A percentile compares a stretch with the other conserved stretches of the same genome.
These are phyloP conservation scores for Epichloe sp. DNA, from an alignment of 2,329 filamentous ascomycete species.

Conservation along the genomic window DNA sequence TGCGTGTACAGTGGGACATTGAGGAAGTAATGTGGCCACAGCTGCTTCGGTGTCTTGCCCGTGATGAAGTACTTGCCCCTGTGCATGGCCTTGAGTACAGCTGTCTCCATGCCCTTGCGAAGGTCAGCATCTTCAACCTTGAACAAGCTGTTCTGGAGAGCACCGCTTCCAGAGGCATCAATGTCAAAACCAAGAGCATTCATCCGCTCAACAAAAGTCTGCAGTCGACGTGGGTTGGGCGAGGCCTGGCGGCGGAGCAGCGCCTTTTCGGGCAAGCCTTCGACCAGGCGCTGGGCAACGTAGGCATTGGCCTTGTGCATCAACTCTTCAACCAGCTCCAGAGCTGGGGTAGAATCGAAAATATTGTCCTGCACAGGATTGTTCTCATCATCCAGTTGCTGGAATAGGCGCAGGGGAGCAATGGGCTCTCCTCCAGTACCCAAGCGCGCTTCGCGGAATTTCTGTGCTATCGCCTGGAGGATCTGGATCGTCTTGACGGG, in stretches of 20 bases:
- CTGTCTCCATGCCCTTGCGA: slow-evolving; percentile 94
- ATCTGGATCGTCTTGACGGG: slow-evolving; percentile 67
- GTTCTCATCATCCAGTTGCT: slow-evolving; percentile 95
- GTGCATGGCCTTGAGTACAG: slow-evolving; percentile 89
- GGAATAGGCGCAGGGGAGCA: slow-evolving; percentile 74
- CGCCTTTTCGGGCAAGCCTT: slow-evolving; percentile 79
- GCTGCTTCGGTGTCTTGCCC: slow-evolving; percentile 62
- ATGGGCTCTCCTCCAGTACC: slow-evolving; percentile 68
- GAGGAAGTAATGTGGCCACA: slow-evolving; percentile 79
- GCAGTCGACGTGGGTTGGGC: slow-evolving; percentile 77
- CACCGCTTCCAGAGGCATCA: slow-evolving; percentile 78
- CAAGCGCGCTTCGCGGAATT: slow-evolving; percentile 80
- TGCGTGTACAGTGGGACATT: slow-evolving; percentile 94
- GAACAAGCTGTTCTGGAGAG: slow-evolving; percentile 89
- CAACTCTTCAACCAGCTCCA: slow-evolving; percentile 90
- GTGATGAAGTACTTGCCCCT: slow-evolving; percentile 90
- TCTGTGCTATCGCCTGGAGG: slow-evolving; percentile 70
- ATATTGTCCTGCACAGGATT: slow-evolving; percentile 94
- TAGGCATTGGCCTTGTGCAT: slow-evolving; percentile 85
- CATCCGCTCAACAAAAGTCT: slow-evolving; percentile 90
- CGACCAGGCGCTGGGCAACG: slow-evolving; percentile 71
- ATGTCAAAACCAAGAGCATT: slow-evolving; percentile 79
- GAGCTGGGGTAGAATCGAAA: slow-evolving; percentile 78
- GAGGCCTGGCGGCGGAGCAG: slow-evolving; percentile 75
- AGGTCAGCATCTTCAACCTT: slow-evolving; percentile 78